Base-by-base conservation (phyloP, 495 filamentous ascomycete genomes). In the Neurospora tetraspora region DNA sequence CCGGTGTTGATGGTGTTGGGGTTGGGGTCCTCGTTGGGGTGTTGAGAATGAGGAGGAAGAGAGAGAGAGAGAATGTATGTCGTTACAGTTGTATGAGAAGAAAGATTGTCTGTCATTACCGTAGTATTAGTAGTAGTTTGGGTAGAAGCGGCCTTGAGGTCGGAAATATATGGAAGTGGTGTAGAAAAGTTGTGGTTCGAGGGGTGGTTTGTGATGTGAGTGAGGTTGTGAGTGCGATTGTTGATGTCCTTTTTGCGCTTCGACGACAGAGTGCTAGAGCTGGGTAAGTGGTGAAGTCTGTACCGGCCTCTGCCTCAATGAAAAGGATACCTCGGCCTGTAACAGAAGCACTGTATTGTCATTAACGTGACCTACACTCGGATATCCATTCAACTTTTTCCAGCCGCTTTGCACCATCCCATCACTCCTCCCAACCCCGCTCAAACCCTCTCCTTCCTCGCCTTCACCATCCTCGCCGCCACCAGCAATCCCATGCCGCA, bases 401-500 rank as follows among this genome's bases (percentile, higher is more conserved):
- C 18, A 14, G 18, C 39, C 14, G 6, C 18, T 42, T 42, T 18
- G 27, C 27, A 27, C 27, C 27, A 27, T 1, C 27, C 27, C 27
- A 27, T 27, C 39, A 42, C 39, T 18, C 39, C 18, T 18, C 4
- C 6, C 53, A n/a, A n/a, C 23, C 16, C 23, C 27, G 27, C 36
- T 61, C 71, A 80, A 0, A 78, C 71, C 7, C 71, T 61, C 69
- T 20, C 70, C 70, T 75, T 74, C 76, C 78, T 80, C 74, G 77
- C 80, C 77, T 81, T 80, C 16, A 75, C 79, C 18, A 75, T 18
- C 74, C 76, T 76, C 18, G 84, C 82, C 0, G 74, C 84, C 4
- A 81, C 70, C 74, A 92, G 75, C 0, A 87, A 79, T 39, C 81
- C 71, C 23, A 75, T 73, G 0, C 87, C 86, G 12, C 82, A 39